phyloP scores from a whole-genome alignment of 805 yeast genomes.

The Lipomyces spencermartinsiae region DNA sequence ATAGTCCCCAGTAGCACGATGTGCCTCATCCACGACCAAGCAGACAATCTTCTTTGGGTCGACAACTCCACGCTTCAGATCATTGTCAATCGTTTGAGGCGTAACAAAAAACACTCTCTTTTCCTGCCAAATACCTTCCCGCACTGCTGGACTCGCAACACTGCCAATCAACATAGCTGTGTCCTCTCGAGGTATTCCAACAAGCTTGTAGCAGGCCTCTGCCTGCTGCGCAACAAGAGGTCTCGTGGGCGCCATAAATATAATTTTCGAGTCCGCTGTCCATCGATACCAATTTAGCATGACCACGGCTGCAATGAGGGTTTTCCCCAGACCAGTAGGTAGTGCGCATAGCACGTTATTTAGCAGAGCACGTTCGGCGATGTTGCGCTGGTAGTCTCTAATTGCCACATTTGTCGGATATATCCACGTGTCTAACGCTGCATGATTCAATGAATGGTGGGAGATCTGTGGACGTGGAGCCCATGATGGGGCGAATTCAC shows the following conservation, averaged over 20 bases:
- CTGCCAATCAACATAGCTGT: conserved; percentile 79
- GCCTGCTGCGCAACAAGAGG: conserved; percentile 97
- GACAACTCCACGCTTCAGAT: conserved; percentile 72
- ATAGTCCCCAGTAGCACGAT: conserved; percentile 87
- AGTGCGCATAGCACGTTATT: conserved; percentile 83
- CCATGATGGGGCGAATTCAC: conserved; percentile 23
- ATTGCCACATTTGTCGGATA: conserved; percentile 87
- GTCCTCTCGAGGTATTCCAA: conserved; percentile 78
- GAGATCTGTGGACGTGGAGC: conserved; percentile 16
- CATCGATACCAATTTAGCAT: conserved; percentile 89
- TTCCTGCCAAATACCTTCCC: conserved; percentile 78
- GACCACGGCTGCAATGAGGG: conserved; percentile 92
- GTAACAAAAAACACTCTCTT: conserved; percentile 90
- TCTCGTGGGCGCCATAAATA: conserved; percentile 96
- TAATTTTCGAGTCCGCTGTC: conserved; percentile 78
- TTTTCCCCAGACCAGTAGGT: conserved; percentile 97
- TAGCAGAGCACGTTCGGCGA: conserved; percentile 73
- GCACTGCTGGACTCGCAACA: conserved; percentile 55
- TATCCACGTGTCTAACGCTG: conserved; percentile 56
- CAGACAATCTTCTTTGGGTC: conserved; percentile 78
- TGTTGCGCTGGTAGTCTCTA: conserved; percentile 87
- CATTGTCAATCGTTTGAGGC: conserved; percentile 95
- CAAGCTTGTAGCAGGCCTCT: conserved; percentile 84
- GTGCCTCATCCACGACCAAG: conserved; percentile 93
- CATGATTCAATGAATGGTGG: conserved; percentile 54